Evolutionary conservation across 345 rosid genomes (phyloP), one percentile per base, ranked within the genome.

Genomic region (Salix udensis): DNA sequence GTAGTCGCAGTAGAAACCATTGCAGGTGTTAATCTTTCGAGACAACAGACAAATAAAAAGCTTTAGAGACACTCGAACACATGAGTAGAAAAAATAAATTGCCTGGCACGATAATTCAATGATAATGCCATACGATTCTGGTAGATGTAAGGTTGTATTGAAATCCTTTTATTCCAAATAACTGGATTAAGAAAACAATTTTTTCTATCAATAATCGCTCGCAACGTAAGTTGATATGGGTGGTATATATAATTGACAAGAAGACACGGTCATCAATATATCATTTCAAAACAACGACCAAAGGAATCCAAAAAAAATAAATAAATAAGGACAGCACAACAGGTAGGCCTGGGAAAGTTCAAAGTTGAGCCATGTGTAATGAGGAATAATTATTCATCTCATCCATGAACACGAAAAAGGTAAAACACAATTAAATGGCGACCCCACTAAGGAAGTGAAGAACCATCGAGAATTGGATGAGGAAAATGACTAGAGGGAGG

Each of bases 1-100:
- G 84, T 96, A 92, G 37, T 96, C 98, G 13, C 99, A 96, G 82
- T 96, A 96, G 87, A 93, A 96, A 65, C 98, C 99, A 84, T 96
- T 93, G 91, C 99, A 96, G 79, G 97, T 79, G 67, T 96, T 96
- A 74, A 96, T 93, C 99, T 96, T 83, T 85, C 34, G 46, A 67
- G 67, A 67, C 34, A 77, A 52, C 40, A 82, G 67, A 72, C 64
- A 58, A 21, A 50, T 28, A 16, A 44, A 61, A 26, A 50, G 42
- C 60, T 36, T 58, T 55, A 44, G 53, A 74, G 44, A 2, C 50
- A 42, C 34, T 31, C 40, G 62, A 74, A 66, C 10, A 37, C 39
- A 34, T 28, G 53, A 46, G 26, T 42, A 7, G 36, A 76, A 65
- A 66, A 53, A 66, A 70, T 39, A 46, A 30, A 52, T 58, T 44